Evolutionary conservation across 1,139 yeast genomes (phyloP).

Genomic region (Hansenula sp.): DNA sequence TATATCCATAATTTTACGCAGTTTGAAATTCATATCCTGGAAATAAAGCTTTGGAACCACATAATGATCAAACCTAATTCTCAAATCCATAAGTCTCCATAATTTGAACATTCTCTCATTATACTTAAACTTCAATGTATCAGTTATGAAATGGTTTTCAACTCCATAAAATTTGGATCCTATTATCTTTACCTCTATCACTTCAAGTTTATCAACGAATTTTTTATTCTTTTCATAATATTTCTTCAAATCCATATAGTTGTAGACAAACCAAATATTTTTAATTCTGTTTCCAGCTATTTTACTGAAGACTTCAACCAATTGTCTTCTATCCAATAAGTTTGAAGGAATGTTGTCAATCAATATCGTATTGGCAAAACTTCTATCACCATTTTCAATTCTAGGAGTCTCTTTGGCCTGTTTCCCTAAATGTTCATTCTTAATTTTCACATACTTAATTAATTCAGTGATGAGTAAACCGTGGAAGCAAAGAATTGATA

Average conservation of each 20-base stretch:
- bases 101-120: slow-evolving; percentile 4
- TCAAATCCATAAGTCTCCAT: slow-evolving; percentile 2
- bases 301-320: slow-evolving; percentile 27
- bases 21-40: slow-evolving; percentile 4
- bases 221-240: slow-evolving; percentile 30
- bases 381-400: slow-evolving; percentile 11
- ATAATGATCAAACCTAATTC: slow-evolving; percentile 3
- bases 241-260: slow-evolving; percentile 33
- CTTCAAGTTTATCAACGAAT: slow-evolving; percentile 39
- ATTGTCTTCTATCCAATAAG: slow-evolving; percentile 28
- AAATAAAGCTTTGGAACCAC: slow-evolving; percentile 4
- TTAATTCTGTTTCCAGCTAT: slow-evolving; percentile 27
- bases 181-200: slow-evolving; percentile 24
- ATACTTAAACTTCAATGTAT: slow-evolving; percentile 1
- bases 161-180: slow-evolving; percentile 12
- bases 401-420: slow-evolving; percentile 17
- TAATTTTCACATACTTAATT: slow-evolving; percentile 39
- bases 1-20: slow-evolving; percentile 5
- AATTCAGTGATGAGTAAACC: slow-evolving; percentile 47
- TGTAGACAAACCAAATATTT: slow-evolving; percentile 47
- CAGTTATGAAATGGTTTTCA: slow-evolving; percentile 1
- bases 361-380: slow-evolving; percentile 37
- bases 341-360: slow-evolving; percentile 44
- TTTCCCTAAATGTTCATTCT: slow-evolving; percentile 34
- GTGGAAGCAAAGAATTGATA: slow-evolving; percentile 52